These are phyloP conservation scores for Tetrapisispora fleetii DNA, from an alignment of 805 yeast genomes.

Conservation along the genomic window DNA sequence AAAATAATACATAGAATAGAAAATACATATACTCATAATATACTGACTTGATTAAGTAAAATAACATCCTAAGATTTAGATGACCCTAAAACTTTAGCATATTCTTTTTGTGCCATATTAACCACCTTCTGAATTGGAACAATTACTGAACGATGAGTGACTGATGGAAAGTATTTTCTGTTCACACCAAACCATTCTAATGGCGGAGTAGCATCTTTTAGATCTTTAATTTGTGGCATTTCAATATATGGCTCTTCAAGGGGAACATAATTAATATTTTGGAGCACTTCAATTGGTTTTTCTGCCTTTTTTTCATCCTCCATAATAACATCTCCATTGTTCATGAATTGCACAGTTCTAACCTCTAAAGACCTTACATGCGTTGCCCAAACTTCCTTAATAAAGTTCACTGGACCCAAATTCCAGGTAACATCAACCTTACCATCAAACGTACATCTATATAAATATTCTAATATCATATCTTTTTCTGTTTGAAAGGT, in stretches of 20 bases:
- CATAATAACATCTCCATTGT: slow-evolving; percentile 1
- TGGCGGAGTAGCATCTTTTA: slow-evolving; percentile 97
- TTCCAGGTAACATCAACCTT: slow-evolving; percentile 91
- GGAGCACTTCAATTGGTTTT: slow-evolving; percentile 14
- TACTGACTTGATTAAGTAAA: background rate
- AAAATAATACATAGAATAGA: background rate
- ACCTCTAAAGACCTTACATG: slow-evolving; percentile 67
- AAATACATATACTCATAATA: background rate
- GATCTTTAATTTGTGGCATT: slow-evolving; percentile 79
- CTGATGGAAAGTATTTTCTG: slow-evolving; percentile 72
- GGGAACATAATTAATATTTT: slow-evolving; percentile 42
- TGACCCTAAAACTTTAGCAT: slow-evolving; percentile 34
- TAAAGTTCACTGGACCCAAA: slow-evolving; percentile 79
- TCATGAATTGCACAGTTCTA: slow-evolving; percentile 35
- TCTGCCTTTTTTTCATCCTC: slow-evolving; percentile 37
- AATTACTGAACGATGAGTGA: slow-evolving; percentile 74
- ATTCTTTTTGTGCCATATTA: slow-evolving; percentile 47
- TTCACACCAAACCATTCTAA: slow-evolving; percentile 96
- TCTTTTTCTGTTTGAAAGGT: slow-evolving; percentile 51
- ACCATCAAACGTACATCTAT: slow-evolving; percentile 71
- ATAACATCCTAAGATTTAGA: slow-evolving; percentile 10
- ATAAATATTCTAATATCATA: slow-evolving; percentile 54
- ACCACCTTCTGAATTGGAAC: slow-evolving; percentile 65
- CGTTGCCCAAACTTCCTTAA: slow-evolving; percentile 84
- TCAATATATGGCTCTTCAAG: slow-evolving; percentile 71